phyloP scores from a whole-genome alignment of 78 protist species.

The Tieghemostelium lacteum region DNA sequence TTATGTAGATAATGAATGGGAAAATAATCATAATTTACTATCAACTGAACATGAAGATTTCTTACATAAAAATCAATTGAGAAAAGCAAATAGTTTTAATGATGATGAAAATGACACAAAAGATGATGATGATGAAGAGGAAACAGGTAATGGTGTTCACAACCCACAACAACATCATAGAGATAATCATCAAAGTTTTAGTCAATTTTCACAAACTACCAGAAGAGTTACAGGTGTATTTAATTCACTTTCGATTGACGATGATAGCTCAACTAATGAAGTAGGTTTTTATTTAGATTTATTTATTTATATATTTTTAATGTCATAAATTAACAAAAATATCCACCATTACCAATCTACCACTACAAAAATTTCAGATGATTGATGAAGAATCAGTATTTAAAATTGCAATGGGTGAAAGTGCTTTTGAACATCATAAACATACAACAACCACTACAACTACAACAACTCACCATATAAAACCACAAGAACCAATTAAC shows the following conservation, averaged over 20 bases:
- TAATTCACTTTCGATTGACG: not conserved
- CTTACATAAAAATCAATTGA: not conserved
- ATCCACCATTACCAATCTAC: too few species aligned
- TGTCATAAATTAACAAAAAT: not conserved
- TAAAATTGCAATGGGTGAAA: conserved; percentile 61
- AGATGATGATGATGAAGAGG: not conserved
- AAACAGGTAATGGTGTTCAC: not conserved
- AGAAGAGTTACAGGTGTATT: not conserved
- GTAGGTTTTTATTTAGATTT: not conserved
- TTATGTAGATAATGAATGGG: conserved; percentile 68
- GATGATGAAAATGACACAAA: conserved; percentile 23
- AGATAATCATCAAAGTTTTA: not conserved
- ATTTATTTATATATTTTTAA: too few species aligned
- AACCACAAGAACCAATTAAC: conserved; percentile 3
- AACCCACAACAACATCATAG: conserved; percentile 13
- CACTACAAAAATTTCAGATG: conserved; percentile 6
- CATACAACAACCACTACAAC: not conserved
- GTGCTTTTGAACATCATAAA: not conserved
- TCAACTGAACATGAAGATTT: conserved; percentile 53
- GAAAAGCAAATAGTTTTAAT: not conserved
- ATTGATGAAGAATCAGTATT: conserved; percentile 69
- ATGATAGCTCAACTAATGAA: not conserved
- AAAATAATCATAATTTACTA: conserved; percentile 28
- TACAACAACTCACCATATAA: conserved; percentile 1
- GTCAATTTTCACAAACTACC: not conserved